Evolutionary conservation across 495 filamentous ascomycete species (phyloP), one percentile per base, ranked within the genome.

Genomic region (Penicillium paxilli): DNA sequence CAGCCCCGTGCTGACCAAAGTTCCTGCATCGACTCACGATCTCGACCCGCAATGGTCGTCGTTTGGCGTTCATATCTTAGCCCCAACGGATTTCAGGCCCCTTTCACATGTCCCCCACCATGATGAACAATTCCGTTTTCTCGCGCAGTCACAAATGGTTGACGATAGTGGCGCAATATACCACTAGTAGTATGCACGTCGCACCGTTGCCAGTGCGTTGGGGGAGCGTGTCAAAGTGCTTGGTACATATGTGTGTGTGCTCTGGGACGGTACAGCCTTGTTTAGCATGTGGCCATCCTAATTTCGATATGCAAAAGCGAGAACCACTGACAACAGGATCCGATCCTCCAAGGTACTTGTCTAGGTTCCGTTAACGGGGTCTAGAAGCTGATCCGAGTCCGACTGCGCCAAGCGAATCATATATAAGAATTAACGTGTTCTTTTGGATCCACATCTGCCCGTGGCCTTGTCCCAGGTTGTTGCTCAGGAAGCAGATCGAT

Each of bases 21-120:
- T 54, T 54, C 51, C 32, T 54, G 51, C 44, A 28, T 33, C 11
- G 50, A 42, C 40, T 42, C 40, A 42, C 40, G 40, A 42, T 42
- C 40, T 42, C 40, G 40, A 42, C 40, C 40, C 40, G 40, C 40
- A 42, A 20, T 21, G 10, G 19, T 22, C 21, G 19, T 23, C n/a
- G 17, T 42, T 42, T 23, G 20, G 40, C 40, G 40, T 42, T 42
- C 40, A 22, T 42, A 42, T 42, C 40, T 42, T n/a, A 21, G 40
- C 40, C 40, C 40, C 40, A 42, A 42, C 40, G 10, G 40, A 42
- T 42, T 44, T 23, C 24, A 21, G 21, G 19, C 24, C 24, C 8
- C 45, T 54, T 49, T 54, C 52, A 54, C 52, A 54, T 54, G 52
- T n/a, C 45, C 7, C 19, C 35, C n/a, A 38, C 35, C 35, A 38